Percentiles rank a stretch among this genome's conserved stretches.
phyloP scores from a whole-genome alignment of 2,329 filamentous ascomycete genomes.

The Pestalotiopsis sp. region DNA sequence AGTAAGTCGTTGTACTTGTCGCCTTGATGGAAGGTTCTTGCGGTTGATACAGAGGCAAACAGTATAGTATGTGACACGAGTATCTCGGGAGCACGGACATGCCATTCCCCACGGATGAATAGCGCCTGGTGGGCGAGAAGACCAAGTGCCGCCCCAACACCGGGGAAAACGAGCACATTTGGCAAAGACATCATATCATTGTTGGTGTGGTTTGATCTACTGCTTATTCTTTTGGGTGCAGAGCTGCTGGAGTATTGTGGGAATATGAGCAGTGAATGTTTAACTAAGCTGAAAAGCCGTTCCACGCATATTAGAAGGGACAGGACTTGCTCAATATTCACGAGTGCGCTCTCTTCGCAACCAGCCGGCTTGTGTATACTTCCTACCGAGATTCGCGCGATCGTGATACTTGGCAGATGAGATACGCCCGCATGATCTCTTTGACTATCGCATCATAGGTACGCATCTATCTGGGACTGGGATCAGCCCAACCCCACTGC shows the following conservation, averaged over 20 bases:
- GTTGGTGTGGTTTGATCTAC: neutral
- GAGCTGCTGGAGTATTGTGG: neutral
- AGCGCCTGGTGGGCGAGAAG: slow-evolving; percentile 16
- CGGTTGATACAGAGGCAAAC: slow-evolving; percentile 16
- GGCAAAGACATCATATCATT: neutral
- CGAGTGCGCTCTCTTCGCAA: no score
- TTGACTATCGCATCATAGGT: no score
- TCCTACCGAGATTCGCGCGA: no score
- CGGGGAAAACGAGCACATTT: neutral
- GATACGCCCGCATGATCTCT: no score
- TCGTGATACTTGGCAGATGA: no score
- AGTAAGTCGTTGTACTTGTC: neutral
- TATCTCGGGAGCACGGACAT: slow-evolving; percentile 25
- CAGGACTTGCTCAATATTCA: no score
- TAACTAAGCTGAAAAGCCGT: no score
- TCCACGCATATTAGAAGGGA: no score
- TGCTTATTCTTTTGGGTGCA: neutral
- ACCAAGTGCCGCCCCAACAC: neutral
- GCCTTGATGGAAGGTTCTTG: neutral
- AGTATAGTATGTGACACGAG: slow-evolving; percentile 13
- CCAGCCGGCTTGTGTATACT: no score
- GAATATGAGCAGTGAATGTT: no score
- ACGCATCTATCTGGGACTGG: no score
- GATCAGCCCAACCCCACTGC: no score
- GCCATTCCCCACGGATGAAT: slow-evolving; percentile 30